Evolutionary conservation across 192 early-diverging fungal genomes (phyloP), one percentile per base, ranked within the genome.

Genomic region (Entrophospora sp.): DNA sequence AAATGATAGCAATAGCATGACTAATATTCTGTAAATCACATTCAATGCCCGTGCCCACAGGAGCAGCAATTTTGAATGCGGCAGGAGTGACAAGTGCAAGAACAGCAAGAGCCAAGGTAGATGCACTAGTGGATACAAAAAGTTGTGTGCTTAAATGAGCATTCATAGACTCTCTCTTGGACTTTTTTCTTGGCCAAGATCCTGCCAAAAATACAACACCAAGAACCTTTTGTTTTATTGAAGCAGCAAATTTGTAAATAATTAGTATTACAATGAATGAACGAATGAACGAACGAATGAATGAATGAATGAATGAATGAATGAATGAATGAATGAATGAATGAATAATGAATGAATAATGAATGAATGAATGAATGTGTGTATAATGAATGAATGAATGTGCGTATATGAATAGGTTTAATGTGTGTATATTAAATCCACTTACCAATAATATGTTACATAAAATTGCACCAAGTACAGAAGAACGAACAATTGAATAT

Each of bases 381-480:
- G n/a, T n/a, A n/a, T n/a, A n/a, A n/a, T n/a, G n/a, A n/a, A n/a
- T n/a, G n/a, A n/a, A n/a, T n/a, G n/a, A n/a, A n/a, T n/a, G n/a
- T n/a, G n/a, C n/a, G n/a, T n/a, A n/a, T n/a, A n/a, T n/a, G n/a
- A n/a, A n/a, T n/a, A n/a, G n/a, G n/a, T n/a, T n/a, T n/a, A n/a
- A n/a, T n/a, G n/a, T n/a, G n/a, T n/a, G n/a, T n/a, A n/a, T n/a
- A n/a, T n/a, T n/a, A n/a, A n/a, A n/a, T n/a, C n/a, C n/a, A n/a
- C 31, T 5, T 71, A 96, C 86, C 57, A 97, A 79, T 35, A 97
- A 75, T 72, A 95, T 74, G 71, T 98, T 98, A 63, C 89, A 91
- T 16, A 98, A 77, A 64, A 98, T 92, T 24, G 91, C 91, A 10
- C 95, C 95, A 13, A 98, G 77, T 44, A 95, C 74, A 5, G 90